Evolutionary conservation across 768 basidiomycete genomes (phyloP).

Genomic region (Mycena kentingensis): DNA sequence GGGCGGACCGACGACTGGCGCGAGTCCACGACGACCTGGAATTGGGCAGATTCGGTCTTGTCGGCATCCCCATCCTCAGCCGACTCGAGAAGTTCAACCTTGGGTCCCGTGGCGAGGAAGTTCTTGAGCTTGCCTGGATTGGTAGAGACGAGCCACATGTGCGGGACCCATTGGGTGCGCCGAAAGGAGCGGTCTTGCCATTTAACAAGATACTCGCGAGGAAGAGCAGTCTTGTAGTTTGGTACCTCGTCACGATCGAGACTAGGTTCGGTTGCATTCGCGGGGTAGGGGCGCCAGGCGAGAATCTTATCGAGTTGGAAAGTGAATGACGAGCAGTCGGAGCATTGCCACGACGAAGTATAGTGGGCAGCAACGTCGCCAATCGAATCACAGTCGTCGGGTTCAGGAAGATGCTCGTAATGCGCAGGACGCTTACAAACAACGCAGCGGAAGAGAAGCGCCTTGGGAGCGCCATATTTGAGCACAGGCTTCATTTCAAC

Average conservation of each 20-base stretch:
- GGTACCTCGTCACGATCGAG: conserved; percentile 40
- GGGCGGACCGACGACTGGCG: conserved; percentile 38
- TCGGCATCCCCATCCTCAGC: conserved; percentile 38
- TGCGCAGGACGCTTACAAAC: conserved; percentile 84
- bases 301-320: conserved; percentile 81
- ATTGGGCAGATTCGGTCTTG: conserved; percentile 29
- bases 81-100: conserved; percentile 62
- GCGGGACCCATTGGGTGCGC: conserved; percentile 85
- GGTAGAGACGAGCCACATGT: conserved; percentile 84
- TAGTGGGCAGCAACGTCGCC: conserved; percentile 62
- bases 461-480: conserved; percentile 28
- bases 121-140: conserved; percentile 68
- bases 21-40: conserved; percentile 46
- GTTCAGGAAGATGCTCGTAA: conserved; percentile 67
- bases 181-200: conserved; percentile 82
- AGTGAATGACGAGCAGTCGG: conserved; percentile 73
- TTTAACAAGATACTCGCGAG: conserved; percentile 93
- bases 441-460: conserved; percentile 79
- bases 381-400: conserved; percentile 34
- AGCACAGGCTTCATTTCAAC: conserved; percentile 35
- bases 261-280: conserved; percentile 57
- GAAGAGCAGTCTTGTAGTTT: conserved; percentile 61
- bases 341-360: conserved; percentile 78
- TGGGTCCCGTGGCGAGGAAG: conserved; percentile 71
- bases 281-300: conserved; percentile 87